Base-by-base conservation (phyloP, 352 stramenopile species). In the Phytophthora vignae region DNA sequence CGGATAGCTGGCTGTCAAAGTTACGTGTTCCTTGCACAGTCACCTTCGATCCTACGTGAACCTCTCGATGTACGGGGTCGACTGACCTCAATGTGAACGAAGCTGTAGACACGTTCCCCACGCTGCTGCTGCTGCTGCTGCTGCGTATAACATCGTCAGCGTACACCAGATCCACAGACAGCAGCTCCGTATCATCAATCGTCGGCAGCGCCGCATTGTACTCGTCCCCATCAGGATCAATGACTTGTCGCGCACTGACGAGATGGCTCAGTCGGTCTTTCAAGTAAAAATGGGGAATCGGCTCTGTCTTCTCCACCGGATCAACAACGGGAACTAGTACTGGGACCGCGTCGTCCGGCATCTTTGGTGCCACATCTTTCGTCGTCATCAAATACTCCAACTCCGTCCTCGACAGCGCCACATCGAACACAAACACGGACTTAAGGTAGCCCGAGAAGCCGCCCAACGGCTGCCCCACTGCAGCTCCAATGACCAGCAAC, bases 401-500 rank as follows among this genome's bases (percentile, higher is more conserved):
- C 61, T 91, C 78, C 9, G 54, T 77, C 21, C 70, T 14, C 4
- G 65, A 81, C 15, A 91, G 55, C 31, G 76, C 70, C 17, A 67
- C 54, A 58, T 85, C 79, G 38, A 82, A 90, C 22, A 71, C 44
- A 72, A 91, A 91, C 40, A 87, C 56, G 49, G 59, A 75, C 42
- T 79, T 81, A 12, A 91, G 42, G 10, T 65, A 53, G 3, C 79
- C 77, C 31, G 74, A 70, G 46, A 89, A 73, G 2, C 83, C 79
- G 11, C 25, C 42, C 21, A 78, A 57, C 8, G 59, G 60, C 6
- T 71, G 49, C 2, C 42, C 12, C 19, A 9, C 36, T 21, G 50
- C 72, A 54, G 33, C 25, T 31, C 58, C 73, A 27, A 50, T 69
- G 64, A 60, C 77, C 67, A 64, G 64, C 17, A 22, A 57, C 40